Evolutionary conservation across 768 basidiomycete species (phyloP), one percentile per base, ranked within the genome.

Genomic region (Tylopilus plumbeoviolaceoides): DNA sequence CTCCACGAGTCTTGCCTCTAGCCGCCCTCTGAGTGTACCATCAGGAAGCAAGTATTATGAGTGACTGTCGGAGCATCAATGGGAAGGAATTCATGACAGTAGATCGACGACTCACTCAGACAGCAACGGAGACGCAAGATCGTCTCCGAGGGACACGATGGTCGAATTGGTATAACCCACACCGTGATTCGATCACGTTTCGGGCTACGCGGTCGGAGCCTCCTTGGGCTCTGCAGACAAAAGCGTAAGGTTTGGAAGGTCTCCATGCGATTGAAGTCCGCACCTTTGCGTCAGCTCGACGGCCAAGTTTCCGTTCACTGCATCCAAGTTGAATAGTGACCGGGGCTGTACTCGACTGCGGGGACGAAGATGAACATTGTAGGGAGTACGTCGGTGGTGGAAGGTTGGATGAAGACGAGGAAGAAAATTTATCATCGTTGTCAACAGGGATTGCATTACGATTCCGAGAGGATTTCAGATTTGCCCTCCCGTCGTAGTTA

Each of bases 181-280:
- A 2, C 59, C 56, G 2, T 54, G 59, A 25, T 61, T 47, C 2
- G 62, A 58, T 59, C 62, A 63, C 0, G 42, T 63, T 0, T 50
- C 45, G 1, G 62, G 55, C 25, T 51, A 57, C 20, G 43, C 57
- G 0, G 43, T 57, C 11, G 41, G 46, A 12, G 18, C 48, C 10
- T 57, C 55, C 1, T 15, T 7, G 9, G 12, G 21, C 12, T 46
- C 53, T 62, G 30, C 7, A 8, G 4, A 3, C 12, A 23, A 14
- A 25, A 40, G 11, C 27, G 17, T 9, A 9, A 33, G 21, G 12
- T 18, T 25, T 4, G 1, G 35, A 30, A 7, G 30, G 30, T 30
- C 30, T 30, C 30, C 30, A 7, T 2, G 30, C n/a, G 30, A 30
- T 9, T 30, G 2, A 30, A 30, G 30, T 8, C 30, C 30, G 5